Percentiles rank a stretch among this genome's conserved stretches.
phyloP scores from a whole-genome alignment of 2,329 filamentous ascomycete genomes.

The Colletotrichum ledebouriae region DNA sequence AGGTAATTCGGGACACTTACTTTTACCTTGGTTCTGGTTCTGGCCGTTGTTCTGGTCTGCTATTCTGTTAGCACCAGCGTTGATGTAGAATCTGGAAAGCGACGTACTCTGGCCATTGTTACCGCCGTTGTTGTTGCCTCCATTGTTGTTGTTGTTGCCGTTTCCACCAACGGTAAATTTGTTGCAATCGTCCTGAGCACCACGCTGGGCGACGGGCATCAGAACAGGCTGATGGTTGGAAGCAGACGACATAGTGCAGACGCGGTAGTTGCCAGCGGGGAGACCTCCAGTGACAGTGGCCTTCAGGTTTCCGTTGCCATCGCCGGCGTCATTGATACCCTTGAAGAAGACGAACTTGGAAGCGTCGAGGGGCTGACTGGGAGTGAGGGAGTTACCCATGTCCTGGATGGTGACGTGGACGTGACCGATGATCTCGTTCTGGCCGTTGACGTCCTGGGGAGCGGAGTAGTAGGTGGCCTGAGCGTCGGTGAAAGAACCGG shows the following conservation, averaged over 20 bases:
- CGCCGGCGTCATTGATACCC: conserved; percentile 73
- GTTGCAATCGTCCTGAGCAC: conserved; percentile 73
- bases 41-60: conserved; percentile 43
- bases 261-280: conserved; percentile 72
- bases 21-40: conserved; percentile 41
- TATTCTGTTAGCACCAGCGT: not conserved
- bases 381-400: conserved; percentile 64
- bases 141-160: conserved; percentile 43
- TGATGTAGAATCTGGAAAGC: not conserved
- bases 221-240: conserved; percentile 76
- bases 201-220: conserved; percentile 77
- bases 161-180: conserved; percentile 45
- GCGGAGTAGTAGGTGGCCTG: conserved; percentile 72
- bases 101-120: conserved; percentile 29
- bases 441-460: conserved; percentile 64
- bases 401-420: conserved; percentile 72
- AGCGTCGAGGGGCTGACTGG: conserved; percentile 65
- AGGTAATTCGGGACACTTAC: not conserved
- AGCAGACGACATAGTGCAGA: conserved; percentile 74
- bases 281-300: conserved; percentile 70
- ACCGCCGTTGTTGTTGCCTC: conserved; percentile 38
- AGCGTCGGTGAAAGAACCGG: conserved; percentile 74
- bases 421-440: conserved; percentile 69
- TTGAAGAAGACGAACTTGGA: conserved; percentile 73
- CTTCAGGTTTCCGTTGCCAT: conserved; percentile 66